Evolutionary conservation across 1,284 basidiomycete species (phyloP).

Genomic region (Golubevia sp.): DNA sequence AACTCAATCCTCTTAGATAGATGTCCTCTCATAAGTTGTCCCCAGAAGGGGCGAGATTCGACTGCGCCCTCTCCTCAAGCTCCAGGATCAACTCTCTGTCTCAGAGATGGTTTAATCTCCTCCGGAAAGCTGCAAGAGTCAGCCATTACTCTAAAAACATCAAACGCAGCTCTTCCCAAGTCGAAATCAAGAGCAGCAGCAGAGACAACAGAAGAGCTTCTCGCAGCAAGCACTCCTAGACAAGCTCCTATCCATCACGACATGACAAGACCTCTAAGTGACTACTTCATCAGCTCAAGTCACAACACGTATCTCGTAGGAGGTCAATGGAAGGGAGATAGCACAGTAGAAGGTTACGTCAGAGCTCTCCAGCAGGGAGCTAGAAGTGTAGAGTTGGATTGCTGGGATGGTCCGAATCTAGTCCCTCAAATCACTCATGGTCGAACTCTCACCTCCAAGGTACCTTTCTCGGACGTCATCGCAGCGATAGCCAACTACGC

Average conservation of each 20-base stretch:
- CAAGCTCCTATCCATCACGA: constrained; percentile 63
- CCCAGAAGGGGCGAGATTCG: constrained; percentile 25
- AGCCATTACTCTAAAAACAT: background rate
- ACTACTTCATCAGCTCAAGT: constrained; percentile 90
- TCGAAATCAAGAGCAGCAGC: background rate
- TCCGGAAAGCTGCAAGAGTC: background rate
- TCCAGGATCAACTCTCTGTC: too few species aligned
- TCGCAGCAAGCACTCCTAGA: background rate
- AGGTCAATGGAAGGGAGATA: constrained; percentile 87
- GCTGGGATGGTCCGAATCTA: background rate
- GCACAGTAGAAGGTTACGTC: constrained; percentile 94
- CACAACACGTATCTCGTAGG: constrained; percentile 98
- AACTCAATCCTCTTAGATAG: constrained; percentile 38
- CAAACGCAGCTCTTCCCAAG: too few species aligned
- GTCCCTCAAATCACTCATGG: constrained; percentile 68
- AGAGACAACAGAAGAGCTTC: constrained; percentile 8
- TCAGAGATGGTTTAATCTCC: background rate
- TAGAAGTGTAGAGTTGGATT: constrained; percentile 71
- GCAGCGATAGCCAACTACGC: constrained; percentile 87
- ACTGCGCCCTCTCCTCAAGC: background rate
- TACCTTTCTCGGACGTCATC: constrained; percentile 82
- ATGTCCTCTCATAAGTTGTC: constrained; percentile 20
- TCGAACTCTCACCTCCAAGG: constrained; percentile 85
- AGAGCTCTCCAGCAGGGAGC: constrained; percentile 87
- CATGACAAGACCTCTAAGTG: constrained; percentile 78